Conservation (phyloP, 202 grass and related monocot species). For the Cymbopogon flexuosus region DNA sequence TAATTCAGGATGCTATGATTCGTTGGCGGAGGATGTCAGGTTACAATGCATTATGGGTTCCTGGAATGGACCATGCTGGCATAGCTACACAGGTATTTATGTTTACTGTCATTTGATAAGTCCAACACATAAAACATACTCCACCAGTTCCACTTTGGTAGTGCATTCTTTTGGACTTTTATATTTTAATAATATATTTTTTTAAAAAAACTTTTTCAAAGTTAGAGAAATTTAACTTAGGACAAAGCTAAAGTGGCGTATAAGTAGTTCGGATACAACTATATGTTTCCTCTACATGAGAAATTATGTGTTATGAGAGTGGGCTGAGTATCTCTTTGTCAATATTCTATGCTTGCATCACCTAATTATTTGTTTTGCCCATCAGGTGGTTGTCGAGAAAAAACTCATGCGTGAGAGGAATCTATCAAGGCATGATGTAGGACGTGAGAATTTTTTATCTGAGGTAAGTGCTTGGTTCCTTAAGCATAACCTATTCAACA, state of each 20-base stretch:
- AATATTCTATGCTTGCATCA: background rate
- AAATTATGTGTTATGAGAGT: background rate
- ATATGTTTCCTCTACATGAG: background rate
- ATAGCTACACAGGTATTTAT: slow-evolving; percentile 54
- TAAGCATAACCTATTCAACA: background rate
- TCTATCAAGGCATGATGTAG: slow-evolving; percentile 76
- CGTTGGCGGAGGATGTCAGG: slow-evolving; percentile 69
- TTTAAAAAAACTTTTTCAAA: no score
- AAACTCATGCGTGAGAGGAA: slow-evolving; percentile 93
- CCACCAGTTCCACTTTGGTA: background rate
- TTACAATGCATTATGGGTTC: slow-evolving; percentile 56
- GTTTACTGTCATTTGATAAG: slow-evolving; percentile 11
- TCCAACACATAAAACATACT: background rate
- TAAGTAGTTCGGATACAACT: background rate
- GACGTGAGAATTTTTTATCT: slow-evolving; percentile 63
- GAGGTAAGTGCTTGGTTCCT: slow-evolving; percentile 57
- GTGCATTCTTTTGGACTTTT: background rate
- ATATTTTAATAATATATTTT: background rate
- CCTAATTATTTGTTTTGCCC: background rate
- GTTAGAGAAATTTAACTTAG: background rate
- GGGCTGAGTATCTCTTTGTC: background rate
- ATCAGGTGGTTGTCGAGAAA: slow-evolving; percentile 93
- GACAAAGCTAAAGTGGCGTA: background rate
- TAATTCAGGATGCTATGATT: slow-evolving; percentile 60
- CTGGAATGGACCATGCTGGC: slow-evolving; percentile 60